A percentile compares a stretch with the other conserved stretches of the same genome.
Evolutionary conservation across 805 yeast genomes (phyloP).

Genomic region (Candida dendrica): DNA sequence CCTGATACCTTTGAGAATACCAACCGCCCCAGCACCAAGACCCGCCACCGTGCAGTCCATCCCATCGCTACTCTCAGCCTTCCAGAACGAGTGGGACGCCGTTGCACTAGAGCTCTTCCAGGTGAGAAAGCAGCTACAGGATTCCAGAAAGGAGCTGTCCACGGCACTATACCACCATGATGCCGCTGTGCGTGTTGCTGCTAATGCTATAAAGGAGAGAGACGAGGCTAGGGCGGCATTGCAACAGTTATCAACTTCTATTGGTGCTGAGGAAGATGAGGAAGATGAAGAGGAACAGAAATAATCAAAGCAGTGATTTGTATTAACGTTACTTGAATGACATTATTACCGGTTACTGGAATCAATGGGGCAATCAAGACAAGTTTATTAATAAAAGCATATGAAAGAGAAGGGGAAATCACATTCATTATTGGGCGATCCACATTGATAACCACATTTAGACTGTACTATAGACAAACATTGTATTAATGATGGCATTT

Average conservation of each 20-base stretch:
- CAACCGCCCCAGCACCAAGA: slow-evolving; percentile 27
- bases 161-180: slow-evolving; percentile 78
- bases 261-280: slow-evolving; percentile 20
- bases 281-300: not conserved
- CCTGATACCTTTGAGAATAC: slow-evolving; percentile 35
- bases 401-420: not conserved
- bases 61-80: slow-evolving; percentile 65
- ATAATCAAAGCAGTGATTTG: too few relatives aligned
- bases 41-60: slow-evolving; percentile 56
- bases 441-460: not conserved
- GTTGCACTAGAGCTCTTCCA: slow-evolving; percentile 73
- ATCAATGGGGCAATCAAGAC: too few relatives aligned
- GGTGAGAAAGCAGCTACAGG: slow-evolving; percentile 62
- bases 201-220: slow-evolving; percentile 64
- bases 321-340: too few relatives aligned
- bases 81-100: slow-evolving; percentile 90
- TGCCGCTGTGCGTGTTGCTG: slow-evolving; percentile 84
- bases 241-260: slow-evolving; percentile 41
- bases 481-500: too few relatives aligned
- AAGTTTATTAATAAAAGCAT: too few relatives aligned
- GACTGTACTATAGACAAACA: not conserved
- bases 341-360: too few relatives aligned
- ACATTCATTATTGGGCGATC: too few relatives aligned
- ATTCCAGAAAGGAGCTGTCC: slow-evolving; percentile 65
- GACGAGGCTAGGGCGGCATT: slow-evolving; percentile 68